phyloP scores from a whole-genome alignment of 164 flowering plant species.

The Tetracentron sinense region DNA sequence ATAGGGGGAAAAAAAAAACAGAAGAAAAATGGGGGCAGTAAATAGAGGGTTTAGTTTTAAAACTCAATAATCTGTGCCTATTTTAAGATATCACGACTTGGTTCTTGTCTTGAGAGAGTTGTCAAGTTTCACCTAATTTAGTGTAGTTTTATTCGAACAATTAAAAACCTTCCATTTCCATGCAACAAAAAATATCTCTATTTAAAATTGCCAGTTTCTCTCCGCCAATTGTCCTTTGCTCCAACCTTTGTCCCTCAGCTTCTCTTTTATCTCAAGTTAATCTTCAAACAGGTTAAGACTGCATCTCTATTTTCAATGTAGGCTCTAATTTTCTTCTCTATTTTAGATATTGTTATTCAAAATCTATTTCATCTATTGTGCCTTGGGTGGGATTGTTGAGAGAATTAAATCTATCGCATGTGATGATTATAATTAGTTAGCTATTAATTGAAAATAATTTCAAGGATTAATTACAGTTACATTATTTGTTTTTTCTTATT shows the following conservation, averaged over 20 bases:
- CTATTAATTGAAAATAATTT: too few species aligned
- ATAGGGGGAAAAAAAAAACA: background rate
- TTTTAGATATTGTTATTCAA: background rate
- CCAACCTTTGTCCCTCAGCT: background rate
- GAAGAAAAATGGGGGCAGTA: too few species aligned
- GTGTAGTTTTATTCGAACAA: conserved; percentile 6
- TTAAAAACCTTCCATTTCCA: conserved; percentile 16
- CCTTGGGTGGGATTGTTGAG: too few species aligned
- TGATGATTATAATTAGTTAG: too few species aligned
- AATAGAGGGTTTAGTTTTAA: conserved; percentile 6
- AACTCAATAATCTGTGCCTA: conserved; percentile 1
- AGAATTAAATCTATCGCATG: too few species aligned
- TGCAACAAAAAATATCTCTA: conserved; percentile 15
- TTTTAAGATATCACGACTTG: conserved; percentile 16
- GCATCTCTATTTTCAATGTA: background rate
- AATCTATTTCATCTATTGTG: background rate
- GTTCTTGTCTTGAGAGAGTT: conserved; percentile 5
- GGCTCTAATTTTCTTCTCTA: too few species aligned
- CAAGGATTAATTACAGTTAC: background rate
- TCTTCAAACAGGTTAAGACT: too few species aligned
- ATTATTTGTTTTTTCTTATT: too few species aligned
- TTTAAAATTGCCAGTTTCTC: conserved; percentile 18
- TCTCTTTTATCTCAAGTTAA: background rate
- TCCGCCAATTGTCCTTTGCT: conserved; percentile 14
- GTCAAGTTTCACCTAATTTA: conserved; percentile 8